These are phyloP conservation scores for Raffaelea albimanens DNA, from an alignment of 2,329 filamentous ascomycete genomes.

Conservation along the genomic window DNA sequence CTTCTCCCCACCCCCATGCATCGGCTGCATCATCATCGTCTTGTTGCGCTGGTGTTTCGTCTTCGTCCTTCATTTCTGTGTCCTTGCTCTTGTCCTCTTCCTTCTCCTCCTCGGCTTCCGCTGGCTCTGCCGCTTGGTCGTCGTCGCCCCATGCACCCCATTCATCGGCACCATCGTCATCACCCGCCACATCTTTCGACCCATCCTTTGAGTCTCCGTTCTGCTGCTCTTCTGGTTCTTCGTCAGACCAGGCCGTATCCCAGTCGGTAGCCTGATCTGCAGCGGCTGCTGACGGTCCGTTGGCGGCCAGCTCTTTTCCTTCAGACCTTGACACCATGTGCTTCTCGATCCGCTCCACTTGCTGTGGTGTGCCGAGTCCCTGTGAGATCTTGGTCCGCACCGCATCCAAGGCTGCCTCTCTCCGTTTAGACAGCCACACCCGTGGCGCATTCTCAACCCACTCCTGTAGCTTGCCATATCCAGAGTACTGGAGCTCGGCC, in stretches of 20 bases:
- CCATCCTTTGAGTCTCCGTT: neutral
- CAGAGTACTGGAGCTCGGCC: slow-evolving; percentile 51
- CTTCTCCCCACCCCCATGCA: slow-evolving; percentile 73
- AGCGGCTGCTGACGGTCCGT: slow-evolving; percentile 33
- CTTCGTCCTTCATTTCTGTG: neutral
- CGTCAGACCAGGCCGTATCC: slow-evolving; percentile 73
- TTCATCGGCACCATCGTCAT: slow-evolving; percentile 27
- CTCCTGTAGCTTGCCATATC: slow-evolving; percentile 54
- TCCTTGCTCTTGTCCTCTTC: slow-evolving; percentile 6
- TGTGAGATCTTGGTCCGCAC: slow-evolving; percentile 60
- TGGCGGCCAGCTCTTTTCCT: slow-evolving; percentile 50
- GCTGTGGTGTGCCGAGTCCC: slow-evolving; percentile 54
- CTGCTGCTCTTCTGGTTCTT: slow-evolving; percentile 35
- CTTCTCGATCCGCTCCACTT: slow-evolving; percentile 77
- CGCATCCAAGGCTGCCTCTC: slow-evolving; percentile 67
- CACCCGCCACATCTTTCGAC: slow-evolving; percentile 12
- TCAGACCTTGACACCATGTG: slow-evolving; percentile 62
- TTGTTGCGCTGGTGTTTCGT: slow-evolving; percentile 12
- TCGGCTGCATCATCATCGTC: slow-evolving; percentile 46
- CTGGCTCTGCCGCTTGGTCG: slow-evolving; percentile 31
- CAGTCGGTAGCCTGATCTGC: slow-evolving; percentile 50
- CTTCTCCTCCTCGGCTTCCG: slow-evolving; percentile 21
- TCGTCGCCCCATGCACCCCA: slow-evolving; percentile 21
- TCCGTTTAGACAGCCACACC: slow-evolving; percentile 77
- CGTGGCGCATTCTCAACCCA: slow-evolving; percentile 76